Percentiles rank a stretch among this genome's conserved stretches.
phyloP scores from a whole-genome alignment of 257 asterid genomes.

The Solanum bukasovii region DNA sequence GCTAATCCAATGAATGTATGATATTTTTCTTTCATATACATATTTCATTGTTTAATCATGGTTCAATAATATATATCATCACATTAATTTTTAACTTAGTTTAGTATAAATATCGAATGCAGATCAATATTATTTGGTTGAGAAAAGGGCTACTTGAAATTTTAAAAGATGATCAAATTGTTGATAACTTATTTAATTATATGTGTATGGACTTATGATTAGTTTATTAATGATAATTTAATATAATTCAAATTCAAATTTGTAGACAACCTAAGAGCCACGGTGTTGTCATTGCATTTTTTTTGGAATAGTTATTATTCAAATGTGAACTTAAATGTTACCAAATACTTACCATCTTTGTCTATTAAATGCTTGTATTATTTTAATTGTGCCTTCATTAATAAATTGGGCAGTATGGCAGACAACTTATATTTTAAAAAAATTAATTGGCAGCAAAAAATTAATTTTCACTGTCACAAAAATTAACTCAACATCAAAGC shows the following conservation, averaged over 20 bases:
- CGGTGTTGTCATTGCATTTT: not conserved
- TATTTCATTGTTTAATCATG: not conserved
- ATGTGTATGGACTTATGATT: not conserved
- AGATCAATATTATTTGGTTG: not conserved
- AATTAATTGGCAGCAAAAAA: not conserved
- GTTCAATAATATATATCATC: not conserved
- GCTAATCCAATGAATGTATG: not conserved
- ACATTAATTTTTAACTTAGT: not conserved
- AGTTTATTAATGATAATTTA: not conserved
- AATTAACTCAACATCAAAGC: not conserved
- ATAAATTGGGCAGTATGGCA: not conserved
- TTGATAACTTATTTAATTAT: not conserved
- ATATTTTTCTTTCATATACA: not conserved
- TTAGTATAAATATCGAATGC: not conserved
- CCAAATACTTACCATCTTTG: not conserved
- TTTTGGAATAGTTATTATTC: not conserved
- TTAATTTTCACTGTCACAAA: not conserved
- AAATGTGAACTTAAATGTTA: conserved; percentile 3
- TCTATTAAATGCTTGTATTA: not conserved
- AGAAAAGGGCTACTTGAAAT: not conserved
- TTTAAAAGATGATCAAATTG: not conserved
- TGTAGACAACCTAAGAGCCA: not conserved
- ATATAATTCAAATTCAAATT: not conserved
- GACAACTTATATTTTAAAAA: not conserved
- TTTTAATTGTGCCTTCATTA: not conserved